Base-by-base conservation (phyloP, 305 asterid genomes). In the Fraxinus angustifolia region DNA sequence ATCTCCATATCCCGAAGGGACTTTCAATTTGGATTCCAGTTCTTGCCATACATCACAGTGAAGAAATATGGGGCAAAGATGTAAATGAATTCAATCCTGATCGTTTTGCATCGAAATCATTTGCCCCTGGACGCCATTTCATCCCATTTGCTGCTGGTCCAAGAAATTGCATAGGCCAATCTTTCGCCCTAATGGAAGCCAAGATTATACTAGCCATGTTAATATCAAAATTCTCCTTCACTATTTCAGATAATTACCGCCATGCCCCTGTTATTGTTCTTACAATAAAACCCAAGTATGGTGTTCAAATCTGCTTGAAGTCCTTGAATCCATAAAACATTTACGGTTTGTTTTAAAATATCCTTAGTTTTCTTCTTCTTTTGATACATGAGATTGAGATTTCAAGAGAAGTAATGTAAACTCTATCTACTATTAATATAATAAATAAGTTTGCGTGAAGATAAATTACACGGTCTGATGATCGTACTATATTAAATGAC, bases 61-160 rank as follows among this genome's bases (percentile, higher is more conserved):
- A 91, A 81, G 90, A 91, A 12, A 83, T 95, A 28, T 95, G 99
- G 99, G 99, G 99, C 8, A 84, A 91, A 40, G 99, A 95, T 62
- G 97, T 80, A 2, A 87, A 95, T 35, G 94, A 93, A 81, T 95
- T 95, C 86, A 89, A 88, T 14, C 99, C 99, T 0, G 88, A 87
- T 0, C 91, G 99, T 8, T 93, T 95, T 38, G 91, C 87, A 0
- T 19, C 91, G 0, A 90, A 85, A 65, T 67, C 96, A 1, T 88
- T 73, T 62, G 78, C 87, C 2, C 82, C 92, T 0, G 92, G 98
- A 6, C 89, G 97, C 0, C 91, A 90, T 82, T 95, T 95, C 81
- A 81, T 95, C 35, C 99, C 99, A 0, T 95, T 95, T 26, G 98
- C 99, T 0, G 91, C 98, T 0, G 99, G 99, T 0, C 99, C 99